Evolutionary conservation across 768 basidiomycete genomes (phyloP).

Genomic region (Lyophyllum atratum): DNA sequence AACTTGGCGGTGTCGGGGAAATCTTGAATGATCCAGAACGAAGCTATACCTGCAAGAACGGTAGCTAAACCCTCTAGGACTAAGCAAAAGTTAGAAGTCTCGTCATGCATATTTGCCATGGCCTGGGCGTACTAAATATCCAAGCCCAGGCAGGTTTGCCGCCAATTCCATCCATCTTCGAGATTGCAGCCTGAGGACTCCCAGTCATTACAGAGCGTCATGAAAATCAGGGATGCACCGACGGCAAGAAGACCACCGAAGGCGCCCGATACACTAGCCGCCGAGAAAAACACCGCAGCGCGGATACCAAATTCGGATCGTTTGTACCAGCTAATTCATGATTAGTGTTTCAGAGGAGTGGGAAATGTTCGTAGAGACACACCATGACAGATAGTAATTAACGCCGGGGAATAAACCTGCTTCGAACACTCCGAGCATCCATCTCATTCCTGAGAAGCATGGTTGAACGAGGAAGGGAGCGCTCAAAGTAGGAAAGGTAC

Average conservation of each 20-base stretch:
- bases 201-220: background rate
- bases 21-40: conserved; percentile 81
- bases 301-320: conserved; percentile 76
- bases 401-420: conserved; percentile 68
- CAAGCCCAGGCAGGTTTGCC: conserved; percentile 69
- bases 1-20: conserved; percentile 84
- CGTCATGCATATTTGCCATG: background rate
- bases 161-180: conserved; percentile 71
- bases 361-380: conserved; percentile 15
- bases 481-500: conserved; percentile 15
- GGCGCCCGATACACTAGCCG: conserved; percentile 81
- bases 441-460: conserved; percentile 56
- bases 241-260: conserved; percentile 79
- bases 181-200: conserved; percentile 61
- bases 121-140: conserved; percentile 58
- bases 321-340: conserved; percentile 48
- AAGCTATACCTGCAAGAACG: conserved; percentile 61
- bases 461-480: background rate
- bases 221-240: conserved; percentile 28
- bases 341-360: background rate
- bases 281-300: conserved; percentile 72
- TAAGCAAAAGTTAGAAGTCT: conserved; percentile 16
- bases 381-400: conserved; percentile 76
- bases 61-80: conserved; percentile 71
- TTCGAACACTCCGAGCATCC: conserved; percentile 75